A percentile compares a stretch with the other conserved stretches of the same genome.
phyloP scores from a whole-genome alignment of 176 grass and related monocot species.

The Zea luxurians region DNA sequence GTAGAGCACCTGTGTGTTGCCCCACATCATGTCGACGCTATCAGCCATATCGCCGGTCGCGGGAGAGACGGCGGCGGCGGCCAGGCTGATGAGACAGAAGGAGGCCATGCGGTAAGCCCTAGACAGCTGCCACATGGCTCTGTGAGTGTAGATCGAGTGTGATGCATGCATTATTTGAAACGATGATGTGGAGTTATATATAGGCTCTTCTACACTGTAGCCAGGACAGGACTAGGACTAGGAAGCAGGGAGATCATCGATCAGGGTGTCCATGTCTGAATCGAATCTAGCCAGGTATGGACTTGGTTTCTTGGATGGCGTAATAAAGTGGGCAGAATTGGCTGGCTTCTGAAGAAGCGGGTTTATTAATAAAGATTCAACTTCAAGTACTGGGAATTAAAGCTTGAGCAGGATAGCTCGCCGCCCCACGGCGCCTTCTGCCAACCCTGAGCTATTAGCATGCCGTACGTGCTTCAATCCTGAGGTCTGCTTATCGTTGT shows the following conservation, averaged over 20 bases:
- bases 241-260: not conserved
- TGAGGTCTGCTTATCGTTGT: no score
- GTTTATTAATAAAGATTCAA: not conserved
- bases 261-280: conserved; percentile 7
- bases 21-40: conserved; percentile 48
- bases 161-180: conserved; percentile 14
- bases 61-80: not conserved
- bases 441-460: not conserved
- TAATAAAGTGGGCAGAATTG: conserved; percentile 15
- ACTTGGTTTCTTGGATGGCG: conserved; percentile 23
- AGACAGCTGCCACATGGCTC: not conserved
- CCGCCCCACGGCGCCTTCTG: conserved; percentile 15
- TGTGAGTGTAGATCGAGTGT: not conserved
- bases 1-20: conserved; percentile 22
- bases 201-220: no score
- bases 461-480: not conserved
- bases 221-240: not conserved
- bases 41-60: conserved; percentile 33
- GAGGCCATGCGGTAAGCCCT: conserved; percentile 15
- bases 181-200: conserved; percentile 30
- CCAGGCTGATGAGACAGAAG: not conserved
- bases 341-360: conserved; percentile 22
- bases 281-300: not conserved
- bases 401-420: conserved; percentile 2
- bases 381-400: not conserved